Conservation (phyloP, 2,329 filamentous ascomycete species). For the Clonostachys byssicola region DNA sequence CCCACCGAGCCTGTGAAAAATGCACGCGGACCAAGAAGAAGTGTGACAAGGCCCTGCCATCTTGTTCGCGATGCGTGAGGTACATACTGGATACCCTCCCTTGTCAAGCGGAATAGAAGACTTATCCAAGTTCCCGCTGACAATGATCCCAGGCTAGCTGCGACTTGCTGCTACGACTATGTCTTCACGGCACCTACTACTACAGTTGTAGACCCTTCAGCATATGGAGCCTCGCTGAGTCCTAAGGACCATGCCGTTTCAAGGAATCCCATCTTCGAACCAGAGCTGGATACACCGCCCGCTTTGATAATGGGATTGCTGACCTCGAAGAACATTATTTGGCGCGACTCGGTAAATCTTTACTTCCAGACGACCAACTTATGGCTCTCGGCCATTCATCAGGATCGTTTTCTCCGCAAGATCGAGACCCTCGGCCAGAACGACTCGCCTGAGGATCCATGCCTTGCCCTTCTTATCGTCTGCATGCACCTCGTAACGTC, state of each 20-base stretch:
- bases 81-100: conserved; percentile 6
- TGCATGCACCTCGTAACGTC: conserved; percentile 36
- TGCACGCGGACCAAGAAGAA: conserved; percentile 31
- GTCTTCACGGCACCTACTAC: conserved; percentile 27
- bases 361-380: conserved; percentile 35
- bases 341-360: conserved; percentile 26
- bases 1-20: conserved; percentile 28
- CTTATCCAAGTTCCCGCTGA: background rate
- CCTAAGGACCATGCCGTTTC: conserved; percentile 8
- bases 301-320: conserved; percentile 32
- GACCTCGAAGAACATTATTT: conserved; percentile 23
- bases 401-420: conserved; percentile 26
- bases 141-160: conserved; percentile 12
- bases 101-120: background rate
- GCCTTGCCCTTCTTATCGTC: conserved; percentile 31
- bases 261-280: conserved; percentile 16
- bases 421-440: conserved; percentile 13
- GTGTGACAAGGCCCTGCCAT: conserved; percentile 27
- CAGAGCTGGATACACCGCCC: conserved; percentile 24
- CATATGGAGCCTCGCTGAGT: conserved; percentile 9
- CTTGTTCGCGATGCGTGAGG: conserved; percentile 27
- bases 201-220: conserved; percentile 17
- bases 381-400: conserved; percentile 35
- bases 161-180: conserved; percentile 27
- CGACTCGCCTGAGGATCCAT: conserved; percentile 14